Conservation (phyloP, 2,329 filamentous ascomycete species). For the Arachnomyces sp. region DNA sequence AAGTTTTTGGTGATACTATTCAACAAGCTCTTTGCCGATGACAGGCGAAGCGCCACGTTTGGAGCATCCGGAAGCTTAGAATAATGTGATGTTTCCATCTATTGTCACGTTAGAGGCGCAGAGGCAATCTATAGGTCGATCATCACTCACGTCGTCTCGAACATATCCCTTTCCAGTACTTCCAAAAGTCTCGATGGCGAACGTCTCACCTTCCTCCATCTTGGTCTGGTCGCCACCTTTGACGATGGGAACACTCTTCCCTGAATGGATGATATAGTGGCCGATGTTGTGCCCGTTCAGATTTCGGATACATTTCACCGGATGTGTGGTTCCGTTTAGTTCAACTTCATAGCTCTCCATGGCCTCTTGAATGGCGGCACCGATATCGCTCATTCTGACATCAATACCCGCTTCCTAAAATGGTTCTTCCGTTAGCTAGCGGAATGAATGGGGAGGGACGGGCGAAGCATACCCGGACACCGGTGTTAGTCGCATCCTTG, state of each 20-base stretch:
- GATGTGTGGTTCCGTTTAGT: conserved; percentile 67
- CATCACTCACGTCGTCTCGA: conserved; percentile 61
- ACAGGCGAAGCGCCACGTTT: conserved; percentile 66
- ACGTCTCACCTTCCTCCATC: conserved; percentile 96
- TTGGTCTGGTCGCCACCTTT: conserved; percentile 81
- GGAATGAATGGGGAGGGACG: neutral
- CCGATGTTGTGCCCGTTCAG: conserved; percentile 85
- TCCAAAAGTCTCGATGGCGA: conserved; percentile 93
- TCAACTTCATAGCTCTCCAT: conserved; percentile 93
- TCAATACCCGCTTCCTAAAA: conserved; percentile 80
- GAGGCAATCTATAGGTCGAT: conserved; percentile 12
- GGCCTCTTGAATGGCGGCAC: conserved; percentile 73
- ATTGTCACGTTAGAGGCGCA: conserved; percentile 11
- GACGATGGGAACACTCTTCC: conserved; percentile 88
- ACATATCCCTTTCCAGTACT: conserved; percentile 87
- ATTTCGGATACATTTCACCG: conserved; percentile 78
- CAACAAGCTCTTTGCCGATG: conserved; percentile 75
- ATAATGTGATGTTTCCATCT: conserved; percentile 81
- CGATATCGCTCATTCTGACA: conserved; percentile 77
- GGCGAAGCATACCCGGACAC: conserved; percentile 50
- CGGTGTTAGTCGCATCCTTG: conserved; percentile 62
- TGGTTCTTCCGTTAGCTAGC: neutral
- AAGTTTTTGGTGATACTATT: conserved; percentile 95
- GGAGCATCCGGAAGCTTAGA: conserved; percentile 64
- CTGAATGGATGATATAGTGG: conserved; percentile 82